Evolutionary conservation across 2,329 filamentous ascomycete genomes (phyloP), one percentile per base, ranked within the genome.

Genomic region (Pestalotiopsis sp.): DNA sequence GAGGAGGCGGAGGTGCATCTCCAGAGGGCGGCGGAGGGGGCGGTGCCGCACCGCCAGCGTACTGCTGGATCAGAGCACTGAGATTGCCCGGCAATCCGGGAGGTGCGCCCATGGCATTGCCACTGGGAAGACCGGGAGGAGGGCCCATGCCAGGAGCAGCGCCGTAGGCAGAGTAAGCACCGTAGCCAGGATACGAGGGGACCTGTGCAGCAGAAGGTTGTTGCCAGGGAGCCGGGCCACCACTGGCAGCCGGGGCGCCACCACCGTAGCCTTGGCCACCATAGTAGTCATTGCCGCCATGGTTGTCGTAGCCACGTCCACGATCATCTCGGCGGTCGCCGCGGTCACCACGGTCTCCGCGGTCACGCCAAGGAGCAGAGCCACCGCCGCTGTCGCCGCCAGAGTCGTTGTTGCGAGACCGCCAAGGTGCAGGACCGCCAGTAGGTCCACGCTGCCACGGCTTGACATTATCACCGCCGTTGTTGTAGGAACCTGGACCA

Each of bases 371-470:
- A 39, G 76, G 77, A 52, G 79, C 79, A 68, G 74, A 72, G 49
- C 75, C 71, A 56, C 72, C 67, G 68, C 73, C 70, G 27, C 75
- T 77, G 66, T 86, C 84, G 67, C 82, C 77, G 64, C 84, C 82
- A 72, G 85, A 82, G 69, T 89, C 86, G 61, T 87, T 85, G 78
- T 82, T 83, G 72, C 89, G 86, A 36, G 80, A 82, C 69, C 88
- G 86, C 94, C 95, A 97, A 7, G 94, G 94, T 73, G 94, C 94
- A 78, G 93, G 89, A 69, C 91, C 94, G 69, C 93, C 94, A 38
- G 92, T 94, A 20, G 94, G 93, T 49, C 92, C 93, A 77, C 93
- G 90, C 79, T 97, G 92, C 94, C 94, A 98, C 65, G 95, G 95
- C 81, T 94, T 95, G 74, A 89, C 85, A 74, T 92, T 90, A 38